Base-by-base conservation (phyloP, 495 filamentous ascomycete species). In the Aspergillus bridgeri region DNA sequence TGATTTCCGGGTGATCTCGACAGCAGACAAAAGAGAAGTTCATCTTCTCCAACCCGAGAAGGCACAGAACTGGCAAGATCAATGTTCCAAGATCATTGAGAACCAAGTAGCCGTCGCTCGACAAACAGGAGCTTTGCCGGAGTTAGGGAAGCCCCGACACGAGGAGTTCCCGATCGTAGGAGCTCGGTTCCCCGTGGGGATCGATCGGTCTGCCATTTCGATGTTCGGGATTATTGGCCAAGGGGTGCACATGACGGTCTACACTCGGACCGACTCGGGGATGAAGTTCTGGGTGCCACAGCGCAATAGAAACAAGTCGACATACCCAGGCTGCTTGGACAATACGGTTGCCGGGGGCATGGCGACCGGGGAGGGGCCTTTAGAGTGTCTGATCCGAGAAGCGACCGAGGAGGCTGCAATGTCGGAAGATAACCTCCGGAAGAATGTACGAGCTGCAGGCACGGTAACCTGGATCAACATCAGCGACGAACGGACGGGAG, bases 261-360 rank as follows among this genome's bases (percentile, higher is more conserved):
- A 83, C 59, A 46, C 56, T 5, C 58, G 63, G 5, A 54, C 46
- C 13, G 63, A 60, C 33, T 55, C 68, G 13, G 63, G 56, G 33
- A 49, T 75, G 52, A 75, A 73, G 48, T 66, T 83, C 49, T 86
- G 83, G 82, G 70, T 85, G 27, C 67, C 79, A 1, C 64, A 77
- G n/a, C 70, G 83, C 11, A 64, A 73, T 11, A 53, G 61, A 8
- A 68, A 74, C 22, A 69, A 80, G 50, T 71, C 70, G 27, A 81
- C 75, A 0, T 83, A 74, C 55, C 79, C 81, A 3, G 68, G 70
- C 13, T 72, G 70, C 69, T 73, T 86, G 8, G 82, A 85, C 63
- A 73, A 65, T 4, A 77, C 81, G 0, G 83, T 85, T 0, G 83
- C 55, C 75, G 82, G 81, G 7, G 80, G 82, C 17, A 67, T 85